Percentiles rank a stretch among this genome's conserved stretches.
Evolutionary conservation across 2,329 filamentous ascomycete species (phyloP).

Genomic region (Diaporthe sp.): DNA sequence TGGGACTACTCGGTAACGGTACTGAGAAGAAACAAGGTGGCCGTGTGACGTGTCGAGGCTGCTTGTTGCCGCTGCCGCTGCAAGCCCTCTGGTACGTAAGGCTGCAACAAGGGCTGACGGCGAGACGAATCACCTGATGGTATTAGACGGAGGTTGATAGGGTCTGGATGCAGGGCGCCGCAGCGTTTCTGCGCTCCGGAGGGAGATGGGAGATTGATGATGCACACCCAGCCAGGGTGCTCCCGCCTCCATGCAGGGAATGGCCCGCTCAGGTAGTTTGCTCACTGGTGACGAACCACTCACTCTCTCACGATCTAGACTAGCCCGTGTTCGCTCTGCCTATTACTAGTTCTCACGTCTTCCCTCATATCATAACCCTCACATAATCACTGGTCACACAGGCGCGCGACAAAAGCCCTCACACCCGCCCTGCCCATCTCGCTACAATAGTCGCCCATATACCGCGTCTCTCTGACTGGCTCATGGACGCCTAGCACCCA

Average conservation of each 20-base stretch:
- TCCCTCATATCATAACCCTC: not conserved
- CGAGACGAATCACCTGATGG: conserved; percentile 15
- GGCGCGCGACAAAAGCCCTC: conserved; percentile 14
- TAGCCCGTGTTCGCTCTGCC: not conserved
- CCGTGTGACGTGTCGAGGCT: conserved; percentile 20
- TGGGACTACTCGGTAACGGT: too few relatives aligned
- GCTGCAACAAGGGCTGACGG: conserved; percentile 22
- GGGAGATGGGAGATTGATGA: not conserved
- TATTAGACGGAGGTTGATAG: not conserved
- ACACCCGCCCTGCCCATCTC: not conserved
- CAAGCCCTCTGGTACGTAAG: conserved; percentile 14
- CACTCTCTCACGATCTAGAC: not conserved
- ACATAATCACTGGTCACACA: conserved; percentile 20
- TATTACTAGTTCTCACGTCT: conserved; percentile 1
- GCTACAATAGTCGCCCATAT: not conserved
- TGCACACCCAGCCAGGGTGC: not conserved
- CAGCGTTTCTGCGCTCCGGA: not conserved
- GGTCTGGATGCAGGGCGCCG: conserved; percentile 5
- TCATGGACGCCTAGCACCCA: not conserved
- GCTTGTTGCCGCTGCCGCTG: not conserved
- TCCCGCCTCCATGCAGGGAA: not conserved
- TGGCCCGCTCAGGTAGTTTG: not conserved
- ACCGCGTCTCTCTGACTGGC: not conserved
- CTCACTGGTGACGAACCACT: not conserved
- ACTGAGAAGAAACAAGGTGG: not conserved